These are phyloP conservation scores for Venturia asperata DNA, from an alignment of 2,329 filamentous ascomycete species.

Conservation along the genomic window DNA sequence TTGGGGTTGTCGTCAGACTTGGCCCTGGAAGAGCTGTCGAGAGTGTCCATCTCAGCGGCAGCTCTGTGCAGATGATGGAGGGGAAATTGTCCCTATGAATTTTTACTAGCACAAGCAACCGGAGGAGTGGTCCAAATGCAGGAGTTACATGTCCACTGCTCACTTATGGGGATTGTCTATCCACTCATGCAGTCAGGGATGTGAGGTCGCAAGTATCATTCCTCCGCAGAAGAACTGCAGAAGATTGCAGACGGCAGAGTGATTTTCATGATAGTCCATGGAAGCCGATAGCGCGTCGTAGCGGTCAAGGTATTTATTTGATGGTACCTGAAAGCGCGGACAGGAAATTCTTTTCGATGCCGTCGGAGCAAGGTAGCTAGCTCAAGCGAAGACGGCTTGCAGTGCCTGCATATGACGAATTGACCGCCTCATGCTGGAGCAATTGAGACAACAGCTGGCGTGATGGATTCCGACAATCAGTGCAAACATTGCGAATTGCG, in stretches of 20 bases:
- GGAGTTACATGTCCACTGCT: background rate
- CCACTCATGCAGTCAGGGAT: background rate
- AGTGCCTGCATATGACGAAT: conserved; percentile 1
- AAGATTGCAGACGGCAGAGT: background rate
- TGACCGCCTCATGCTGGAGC: conserved; percentile 7
- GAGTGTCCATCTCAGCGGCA: conserved; percentile 38
- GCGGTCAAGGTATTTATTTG: conserved; percentile 3
- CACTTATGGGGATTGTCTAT: too few species aligned
- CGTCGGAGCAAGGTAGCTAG: background rate
- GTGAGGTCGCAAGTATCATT: too few species aligned
- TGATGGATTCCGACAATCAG: background rate
- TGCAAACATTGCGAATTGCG: background rate
- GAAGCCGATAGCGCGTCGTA: background rate
- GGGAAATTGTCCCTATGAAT: conserved; percentile 24
- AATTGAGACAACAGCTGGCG: background rate
- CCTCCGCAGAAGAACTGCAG: too few species aligned
- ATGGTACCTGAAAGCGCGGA: background rate
- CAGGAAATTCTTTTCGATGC: background rate
- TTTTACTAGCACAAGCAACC: background rate
- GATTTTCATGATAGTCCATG: background rate
- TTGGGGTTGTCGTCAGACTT: conserved; percentile 41
- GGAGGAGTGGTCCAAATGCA: background rate
- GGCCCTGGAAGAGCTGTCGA: conserved; percentile 33
- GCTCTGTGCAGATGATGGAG: conserved; percentile 39
- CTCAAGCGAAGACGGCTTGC: conserved; percentile 6